Evolutionary conservation across 495 filamentous ascomycete species (phyloP), one percentile per base, ranked within the genome.

Genomic region (Penicillium steckii): DNA sequence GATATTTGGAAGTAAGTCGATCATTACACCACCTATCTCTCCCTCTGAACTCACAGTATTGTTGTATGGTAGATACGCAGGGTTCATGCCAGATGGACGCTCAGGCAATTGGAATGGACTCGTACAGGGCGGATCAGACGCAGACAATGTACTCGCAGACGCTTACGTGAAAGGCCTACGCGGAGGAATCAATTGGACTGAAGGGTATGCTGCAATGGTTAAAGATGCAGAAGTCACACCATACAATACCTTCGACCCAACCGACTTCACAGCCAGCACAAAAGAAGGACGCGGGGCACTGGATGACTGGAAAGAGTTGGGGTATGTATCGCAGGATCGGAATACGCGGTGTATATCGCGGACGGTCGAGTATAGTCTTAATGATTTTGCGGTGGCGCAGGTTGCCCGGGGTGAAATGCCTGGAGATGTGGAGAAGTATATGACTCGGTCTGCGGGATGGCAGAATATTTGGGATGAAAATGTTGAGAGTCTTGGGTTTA

Each of bases 171-270:
- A 71, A 46, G 60, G 72, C 44, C 77, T 84, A 19, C 75, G 81
- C 12, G 69, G 72, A 1, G 56, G 69, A 15, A 74, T 86, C 38
- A 81, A 83, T 33, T 69, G 71, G 47, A 76, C 70, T 1, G 71
- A 85, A 1, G 79, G 76, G 4, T 75, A 79, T 42, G 66, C 65
- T 13, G 67, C 87, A 0, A 80, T 90, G 23, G 75, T 85, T n/a
- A 85, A 83, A 45, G 85, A 90, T 47, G 86, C 86, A 18, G 85
- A 89, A 62, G 76, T 82, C n/a, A 85, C 87, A 50, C 85, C 85
- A 0, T 80, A 75, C 49, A 80, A 87, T 60, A 89, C 86, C 76
- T 82, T 75, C 40, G 80, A 83, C 46, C 62, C 76, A 0, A 79
- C 77, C 45, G 82, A 84, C 32, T 62, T 64, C 2, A 77, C 83